Base-by-base conservation (phyloP, 176 grass and related monocot genomes). In the Paspalum vaginatum region DNA sequence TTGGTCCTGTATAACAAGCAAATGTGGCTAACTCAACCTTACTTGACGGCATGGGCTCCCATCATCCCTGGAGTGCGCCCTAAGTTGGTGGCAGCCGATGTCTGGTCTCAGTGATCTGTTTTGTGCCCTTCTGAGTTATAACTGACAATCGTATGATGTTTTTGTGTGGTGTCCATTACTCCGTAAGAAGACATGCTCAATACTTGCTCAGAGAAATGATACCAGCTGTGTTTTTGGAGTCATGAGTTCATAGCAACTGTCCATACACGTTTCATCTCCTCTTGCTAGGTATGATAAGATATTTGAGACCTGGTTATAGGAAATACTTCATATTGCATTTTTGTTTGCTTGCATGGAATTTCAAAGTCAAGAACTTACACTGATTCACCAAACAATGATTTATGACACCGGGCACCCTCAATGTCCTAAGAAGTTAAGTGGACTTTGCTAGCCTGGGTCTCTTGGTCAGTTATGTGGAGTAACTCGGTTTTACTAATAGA, bases 241-340 rank as follows among this genome's bases (percentile, higher is more conserved):
- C 63, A 54, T 62, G 40, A 63, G 20, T 88, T 80, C 54, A 53
- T 80, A 80, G 55, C 25, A 76, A 41, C 41, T 86, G 48, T 70
- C 20, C 60, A 44, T 81, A 57, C 48, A 9, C n/a, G 12, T 88
- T 26, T 70, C 44, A 70, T 15, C 77, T 70, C 38, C 12, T 22
- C 32, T 62, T 76, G 46, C 16, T 81, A 21, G 82, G 66, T 89
- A 77, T 85, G 64, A 60, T 57, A 58, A 71, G 56, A 81, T 21
- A 78, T 58, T 71, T n/a, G 25, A 74, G 54, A 74, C 27, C 13
- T 67, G 67, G 67, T 55, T 39, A 22, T 65, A 38, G 67, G 56
- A 42, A 24, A 54, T 79, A 63, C 16, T 46, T 65, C 0, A 20
- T 56, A 7, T 80, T 39, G 13, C 38, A 50, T 57, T 47, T 84